phyloP scores from a whole-genome alignment of 1,139 yeast genomes.

The Geotrichum carabidarum region DNA sequence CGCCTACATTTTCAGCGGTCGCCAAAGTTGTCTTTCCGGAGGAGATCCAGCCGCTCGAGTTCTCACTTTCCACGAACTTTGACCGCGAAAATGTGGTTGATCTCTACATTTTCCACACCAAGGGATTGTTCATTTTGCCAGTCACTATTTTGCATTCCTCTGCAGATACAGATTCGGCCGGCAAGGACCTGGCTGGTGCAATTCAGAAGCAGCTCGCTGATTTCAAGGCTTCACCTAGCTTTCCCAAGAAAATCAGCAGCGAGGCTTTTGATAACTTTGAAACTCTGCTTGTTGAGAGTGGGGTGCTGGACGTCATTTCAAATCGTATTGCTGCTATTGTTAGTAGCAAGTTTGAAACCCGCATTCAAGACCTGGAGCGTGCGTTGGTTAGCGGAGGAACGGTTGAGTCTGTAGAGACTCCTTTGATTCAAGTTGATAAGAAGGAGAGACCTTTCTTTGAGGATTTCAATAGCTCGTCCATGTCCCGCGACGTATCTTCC shows the following conservation, averaged over 20 bases:
- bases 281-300: slow-evolving; percentile 13
- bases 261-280: slow-evolving; percentile 3
- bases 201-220: slow-evolving; percentile 3
- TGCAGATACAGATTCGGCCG: background rate
- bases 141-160: background rate
- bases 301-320: slow-evolving; percentile 7
- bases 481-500: background rate
- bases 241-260: slow-evolving; percentile 2
- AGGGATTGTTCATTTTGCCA: slow-evolving; percentile 16
- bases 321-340: slow-evolving; percentile 1
- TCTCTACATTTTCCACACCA: slow-evolving; percentile 17
- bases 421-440: background rate
- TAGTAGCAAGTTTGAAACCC: background rate
- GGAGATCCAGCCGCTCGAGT: slow-evolving; percentile 11
- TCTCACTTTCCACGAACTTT: slow-evolving; percentile 9
- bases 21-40: slow-evolving; percentile 12
- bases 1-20: background rate
- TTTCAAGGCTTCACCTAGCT: slow-evolving; percentile 3
- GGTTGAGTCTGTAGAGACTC: background rate
- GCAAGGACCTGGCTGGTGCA: background rate
- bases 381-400: background rate
- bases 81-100: slow-evolving; percentile 7
- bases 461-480: background rate
- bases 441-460: background rate
- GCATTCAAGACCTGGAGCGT: background rate